Conservation (phyloP, 169 alveolate genomes). For the Babesia caballi region DNA sequence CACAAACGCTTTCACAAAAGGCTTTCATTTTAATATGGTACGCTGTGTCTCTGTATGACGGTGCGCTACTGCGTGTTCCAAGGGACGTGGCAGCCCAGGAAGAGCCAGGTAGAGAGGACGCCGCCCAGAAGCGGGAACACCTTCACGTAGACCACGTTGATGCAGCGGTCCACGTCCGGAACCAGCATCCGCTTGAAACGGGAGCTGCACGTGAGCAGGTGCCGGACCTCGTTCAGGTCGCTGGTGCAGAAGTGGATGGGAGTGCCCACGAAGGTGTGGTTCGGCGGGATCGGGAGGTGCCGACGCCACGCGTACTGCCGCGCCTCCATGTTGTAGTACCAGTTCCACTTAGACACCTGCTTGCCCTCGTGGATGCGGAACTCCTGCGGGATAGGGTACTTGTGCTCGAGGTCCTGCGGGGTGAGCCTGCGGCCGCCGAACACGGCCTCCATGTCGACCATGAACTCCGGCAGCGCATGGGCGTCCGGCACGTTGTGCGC, state of each 20-base stretch:
- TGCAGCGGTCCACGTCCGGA: conserved; percentile 74
- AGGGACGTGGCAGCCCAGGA: conserved; percentile 67
- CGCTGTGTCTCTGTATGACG: no score
- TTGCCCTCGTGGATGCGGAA: conserved; percentile 66
- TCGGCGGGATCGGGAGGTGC: conserved; percentile 79
- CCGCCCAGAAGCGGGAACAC: conserved; percentile 76
- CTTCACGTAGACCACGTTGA: conserved; percentile 67
- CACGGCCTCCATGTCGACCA: conserved; percentile 24
- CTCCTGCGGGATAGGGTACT: conserved; percentile 69
- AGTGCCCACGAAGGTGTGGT: conserved; percentile 83
- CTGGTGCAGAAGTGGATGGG: conserved; percentile 83
- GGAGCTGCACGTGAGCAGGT: conserved; percentile 68
- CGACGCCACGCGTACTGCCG: conserved; percentile 79
- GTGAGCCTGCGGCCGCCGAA: conserved; percentile 20
- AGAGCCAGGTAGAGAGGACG: conserved; percentile 76
- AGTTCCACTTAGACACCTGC: conserved; percentile 80
- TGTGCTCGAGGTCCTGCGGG: conserved; percentile 20
- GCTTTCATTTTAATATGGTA: no score
- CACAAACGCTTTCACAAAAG: no score
- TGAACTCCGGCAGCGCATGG: conserved; percentile 37
- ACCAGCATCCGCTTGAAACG: conserved; percentile 76
- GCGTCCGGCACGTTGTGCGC: not conserved
- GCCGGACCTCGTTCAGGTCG: conserved; percentile 77
- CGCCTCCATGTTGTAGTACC: conserved; percentile 82
- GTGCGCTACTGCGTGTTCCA: conserved; percentile 39